Percentiles rank a stretch among this genome's conserved stretches.
Evolutionary conservation across 495 filamentous ascomycete genomes (phyloP).

Genomic region (Penicillium desertorum): DNA sequence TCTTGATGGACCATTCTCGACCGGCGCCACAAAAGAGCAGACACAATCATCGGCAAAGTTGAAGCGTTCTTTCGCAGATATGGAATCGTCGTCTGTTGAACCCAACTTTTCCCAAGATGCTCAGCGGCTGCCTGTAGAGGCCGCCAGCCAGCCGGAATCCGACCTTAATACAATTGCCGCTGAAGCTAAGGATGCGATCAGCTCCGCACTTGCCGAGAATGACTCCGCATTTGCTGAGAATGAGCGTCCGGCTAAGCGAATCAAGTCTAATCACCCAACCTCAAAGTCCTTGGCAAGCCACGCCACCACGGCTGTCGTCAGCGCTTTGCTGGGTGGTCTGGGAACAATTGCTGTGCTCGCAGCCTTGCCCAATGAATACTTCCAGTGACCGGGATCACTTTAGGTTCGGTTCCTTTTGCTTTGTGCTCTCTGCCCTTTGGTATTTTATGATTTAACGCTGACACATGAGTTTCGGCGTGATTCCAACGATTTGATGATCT

Average conservation of each 20-base stretch:
- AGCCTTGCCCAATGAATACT: constrained; percentile 45
- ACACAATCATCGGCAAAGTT: neutral
- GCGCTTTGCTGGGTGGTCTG: constrained; percentile 49
- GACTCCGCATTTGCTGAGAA: neutral
- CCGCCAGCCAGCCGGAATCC: constrained; percentile 29
- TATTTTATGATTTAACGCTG: constrained; percentile 7
- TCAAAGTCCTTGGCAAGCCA: constrained; percentile 36
- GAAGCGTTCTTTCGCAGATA: constrained; percentile 42
- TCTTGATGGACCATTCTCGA: constrained; percentile 7
- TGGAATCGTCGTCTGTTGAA: constrained; percentile 19
- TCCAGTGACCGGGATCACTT: constrained; percentile 20
- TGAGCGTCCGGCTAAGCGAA: constrained; percentile 35
- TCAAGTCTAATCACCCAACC: constrained; percentile 24
- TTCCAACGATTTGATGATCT: constrained; percentile 5
- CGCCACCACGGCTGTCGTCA: constrained; percentile 45
- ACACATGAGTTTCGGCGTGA: constrained; percentile 1
- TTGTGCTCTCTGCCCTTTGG: neutral
- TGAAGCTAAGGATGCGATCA: constrained; percentile 20
- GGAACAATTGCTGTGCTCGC: constrained; percentile 52
- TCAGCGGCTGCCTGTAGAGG: constrained; percentile 9
- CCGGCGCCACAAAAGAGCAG: neutral
- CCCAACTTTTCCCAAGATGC: constrained; percentile 10
- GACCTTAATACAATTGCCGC: constrained; percentile 22
- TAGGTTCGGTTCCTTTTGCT: neutral
- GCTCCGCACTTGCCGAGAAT: constrained; percentile 20